A percentile compares a stretch with the other conserved stretches of the same genome.
phyloP scores from a whole-genome alignment of 1,284 basidiomycete genomes.

The Rhodotorula sp. region DNA sequence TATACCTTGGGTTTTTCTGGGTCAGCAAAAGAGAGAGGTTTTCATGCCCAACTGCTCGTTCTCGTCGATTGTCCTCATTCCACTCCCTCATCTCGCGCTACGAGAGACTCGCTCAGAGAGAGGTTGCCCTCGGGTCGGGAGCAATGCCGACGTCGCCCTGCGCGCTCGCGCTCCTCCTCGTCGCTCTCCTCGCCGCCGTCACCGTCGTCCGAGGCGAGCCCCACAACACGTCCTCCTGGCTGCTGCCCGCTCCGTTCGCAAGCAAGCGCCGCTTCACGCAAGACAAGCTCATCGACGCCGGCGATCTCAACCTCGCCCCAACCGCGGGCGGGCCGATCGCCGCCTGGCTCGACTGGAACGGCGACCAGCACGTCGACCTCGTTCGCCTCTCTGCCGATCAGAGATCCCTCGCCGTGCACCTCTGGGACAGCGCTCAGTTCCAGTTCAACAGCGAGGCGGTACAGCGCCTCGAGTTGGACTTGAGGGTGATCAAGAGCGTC shows the following conservation, averaged over 20 bases:
- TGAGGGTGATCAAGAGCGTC: constrained; percentile 61
- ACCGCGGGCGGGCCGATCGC: constrained; percentile 57
- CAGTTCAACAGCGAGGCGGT: constrained; percentile 51
- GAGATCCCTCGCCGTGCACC: constrained; percentile 68
- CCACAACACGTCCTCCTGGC: too few relatives aligned
- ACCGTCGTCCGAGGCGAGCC: too few relatives aligned
- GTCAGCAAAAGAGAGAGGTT: too few relatives aligned
- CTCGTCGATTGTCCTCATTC: too few relatives aligned
- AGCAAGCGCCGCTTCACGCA: constrained; percentile 69
- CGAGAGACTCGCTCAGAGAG: too few relatives aligned
- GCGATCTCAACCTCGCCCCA: constrained; percentile 67
- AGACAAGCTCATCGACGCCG: constrained; percentile 78
- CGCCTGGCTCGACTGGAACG: constrained; percentile 92
- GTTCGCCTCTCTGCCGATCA: constrained; percentile 71
- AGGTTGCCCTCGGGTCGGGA: too few relatives aligned
- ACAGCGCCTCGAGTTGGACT: background rate
- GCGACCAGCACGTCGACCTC: constrained; percentile 89
- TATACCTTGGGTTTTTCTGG: too few relatives aligned
- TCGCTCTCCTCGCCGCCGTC: too few relatives aligned
- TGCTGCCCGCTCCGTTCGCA: constrained; percentile 11
- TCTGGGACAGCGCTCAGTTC: constrained; percentile 81
- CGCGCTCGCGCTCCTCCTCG: too few relatives aligned
- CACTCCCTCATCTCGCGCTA: too few relatives aligned
- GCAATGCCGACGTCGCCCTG: too few relatives aligned
- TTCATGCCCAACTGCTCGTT: too few relatives aligned